Evolutionary conservation across 352 stramenopile species (phyloP).

Genomic region (Globisporangium sylvaticum): DNA sequence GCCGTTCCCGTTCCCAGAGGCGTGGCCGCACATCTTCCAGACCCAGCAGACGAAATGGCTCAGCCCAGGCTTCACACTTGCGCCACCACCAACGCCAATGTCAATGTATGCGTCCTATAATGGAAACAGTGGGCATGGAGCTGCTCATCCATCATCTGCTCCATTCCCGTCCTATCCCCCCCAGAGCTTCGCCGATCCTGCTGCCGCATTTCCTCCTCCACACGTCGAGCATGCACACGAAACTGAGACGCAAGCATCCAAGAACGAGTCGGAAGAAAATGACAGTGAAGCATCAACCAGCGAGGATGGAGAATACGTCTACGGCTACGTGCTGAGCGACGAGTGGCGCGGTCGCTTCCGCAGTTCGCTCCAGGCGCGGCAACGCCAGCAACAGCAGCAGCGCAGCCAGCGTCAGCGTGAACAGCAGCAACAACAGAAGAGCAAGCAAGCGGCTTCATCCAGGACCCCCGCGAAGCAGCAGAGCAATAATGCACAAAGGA

Average conservation of each 20-base stretch:
- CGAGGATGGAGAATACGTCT: slow-evolving; percentile 56
- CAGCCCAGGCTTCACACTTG: slow-evolving; percentile 21
- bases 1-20: slow-evolving; percentile 75
- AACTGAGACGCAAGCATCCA: background rate
- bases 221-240: background rate
- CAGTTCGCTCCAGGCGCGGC: slow-evolving; percentile 7
- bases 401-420: slow-evolving; percentile 1
- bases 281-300: slow-evolving; percentile 6
- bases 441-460: background rate
- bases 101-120: background rate
- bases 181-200: background rate
- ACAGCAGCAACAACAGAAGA: background rate
- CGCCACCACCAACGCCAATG: background rate
- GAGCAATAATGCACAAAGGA: background rate
- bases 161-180: background rate
- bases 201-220: background rate
- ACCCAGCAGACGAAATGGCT: slow-evolving; percentile 47
- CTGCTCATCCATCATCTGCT: background rate
- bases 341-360: slow-evolving; percentile 62
- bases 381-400: slow-evolving; percentile 20
- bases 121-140: background rate
- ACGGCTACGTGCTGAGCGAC: slow-evolving; percentile 65
- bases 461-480: background rate
- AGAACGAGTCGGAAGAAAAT: background rate
- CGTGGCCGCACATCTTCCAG: slow-evolving; percentile 49